Conservation (phyloP, 2,329 filamentous ascomycete species). For the Diaporthe aspalathi region DNA sequence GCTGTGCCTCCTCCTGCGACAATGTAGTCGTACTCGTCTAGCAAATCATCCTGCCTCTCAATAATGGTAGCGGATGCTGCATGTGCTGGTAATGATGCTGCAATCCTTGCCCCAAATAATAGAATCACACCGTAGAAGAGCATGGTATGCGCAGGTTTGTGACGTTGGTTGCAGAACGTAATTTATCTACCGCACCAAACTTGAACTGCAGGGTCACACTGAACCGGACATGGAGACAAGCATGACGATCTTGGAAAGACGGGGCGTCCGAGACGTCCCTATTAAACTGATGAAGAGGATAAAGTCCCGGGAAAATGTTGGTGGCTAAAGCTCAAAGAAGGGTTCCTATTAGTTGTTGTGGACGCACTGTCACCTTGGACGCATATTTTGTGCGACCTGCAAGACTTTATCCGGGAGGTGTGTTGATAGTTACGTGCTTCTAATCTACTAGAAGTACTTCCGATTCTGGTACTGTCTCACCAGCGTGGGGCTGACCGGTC, state of each 20-base stretch:
- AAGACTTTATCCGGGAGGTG: conserved; percentile 2
- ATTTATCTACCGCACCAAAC: not conserved
- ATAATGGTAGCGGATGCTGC: conserved; percentile 18
- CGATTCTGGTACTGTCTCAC: no score
- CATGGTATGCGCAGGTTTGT: conserved; percentile 11
- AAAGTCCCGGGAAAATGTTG: conserved; percentile 16
- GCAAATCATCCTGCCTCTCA: conserved; percentile 24
- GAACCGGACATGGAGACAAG: not conserved
- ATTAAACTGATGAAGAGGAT: conserved; percentile 15
- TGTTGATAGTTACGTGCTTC: no score
- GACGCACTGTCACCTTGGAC: not conserved
- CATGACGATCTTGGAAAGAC: not conserved
- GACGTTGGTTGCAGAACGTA: not conserved
- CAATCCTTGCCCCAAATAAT: not conserved
- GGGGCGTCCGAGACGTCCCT: not conserved
- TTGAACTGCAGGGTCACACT: not conserved
- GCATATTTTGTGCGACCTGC: not conserved
- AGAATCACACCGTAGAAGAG: not conserved
- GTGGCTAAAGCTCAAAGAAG: not conserved
- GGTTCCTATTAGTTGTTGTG: not conserved
- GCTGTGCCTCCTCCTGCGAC: conserved; percentile 31
- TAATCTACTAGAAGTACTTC: no score
- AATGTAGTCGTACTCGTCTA: conserved; percentile 33
- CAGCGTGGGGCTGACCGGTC: no score
- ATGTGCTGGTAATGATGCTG: conserved; percentile 11